phyloP scores from a whole-genome alignment of 225 moss, liverwort and hornwort species.

The Physcomitrium patens region DNA sequence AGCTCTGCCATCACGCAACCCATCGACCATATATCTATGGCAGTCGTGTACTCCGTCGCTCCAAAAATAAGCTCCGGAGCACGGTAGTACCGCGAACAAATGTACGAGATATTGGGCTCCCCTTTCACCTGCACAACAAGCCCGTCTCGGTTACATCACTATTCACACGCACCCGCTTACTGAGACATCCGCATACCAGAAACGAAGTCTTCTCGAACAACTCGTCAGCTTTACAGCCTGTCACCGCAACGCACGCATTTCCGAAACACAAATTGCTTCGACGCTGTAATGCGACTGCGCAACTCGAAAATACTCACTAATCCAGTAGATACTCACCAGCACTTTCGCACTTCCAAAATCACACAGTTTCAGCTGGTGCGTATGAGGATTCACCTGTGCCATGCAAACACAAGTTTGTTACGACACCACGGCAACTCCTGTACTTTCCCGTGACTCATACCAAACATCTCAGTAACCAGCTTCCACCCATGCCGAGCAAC shows the following conservation, averaged over 20 bases:
- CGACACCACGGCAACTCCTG: background rate
- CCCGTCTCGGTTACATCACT: slow-evolving; percentile 2
- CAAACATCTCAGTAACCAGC: background rate
- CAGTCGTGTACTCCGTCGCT: slow-evolving; percentile 65
- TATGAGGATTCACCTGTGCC: slow-evolving; percentile 77
- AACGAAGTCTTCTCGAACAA: too few relatives aligned
- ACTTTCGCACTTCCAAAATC: slow-evolving; percentile 74
- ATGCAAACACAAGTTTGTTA: background rate
- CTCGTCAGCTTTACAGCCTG: too few relatives aligned
- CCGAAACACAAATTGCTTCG: too few relatives aligned
- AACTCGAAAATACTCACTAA: too few relatives aligned
- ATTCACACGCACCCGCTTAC: background rate
- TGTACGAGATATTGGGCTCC: slow-evolving; percentile 68
- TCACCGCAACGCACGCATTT: too few relatives aligned
- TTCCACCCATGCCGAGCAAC: background rate
- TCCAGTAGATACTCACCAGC: slow-evolving; percentile 46
- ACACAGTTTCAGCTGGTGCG: slow-evolving; percentile 69
- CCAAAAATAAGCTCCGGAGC: slow-evolving; percentile 71
- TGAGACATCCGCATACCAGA: too few relatives aligned
- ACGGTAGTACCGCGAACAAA: slow-evolving; percentile 68
- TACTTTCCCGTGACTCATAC: too few relatives aligned
- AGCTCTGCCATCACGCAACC: slow-evolving; percentile 64
- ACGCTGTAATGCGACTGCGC: too few relatives aligned
- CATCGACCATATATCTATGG: slow-evolving; percentile 73
- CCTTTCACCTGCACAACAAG: slow-evolving; percentile 73